Conservation (phyloP, 495 filamentous ascomycete species). For the Tuber indicum region DNA sequence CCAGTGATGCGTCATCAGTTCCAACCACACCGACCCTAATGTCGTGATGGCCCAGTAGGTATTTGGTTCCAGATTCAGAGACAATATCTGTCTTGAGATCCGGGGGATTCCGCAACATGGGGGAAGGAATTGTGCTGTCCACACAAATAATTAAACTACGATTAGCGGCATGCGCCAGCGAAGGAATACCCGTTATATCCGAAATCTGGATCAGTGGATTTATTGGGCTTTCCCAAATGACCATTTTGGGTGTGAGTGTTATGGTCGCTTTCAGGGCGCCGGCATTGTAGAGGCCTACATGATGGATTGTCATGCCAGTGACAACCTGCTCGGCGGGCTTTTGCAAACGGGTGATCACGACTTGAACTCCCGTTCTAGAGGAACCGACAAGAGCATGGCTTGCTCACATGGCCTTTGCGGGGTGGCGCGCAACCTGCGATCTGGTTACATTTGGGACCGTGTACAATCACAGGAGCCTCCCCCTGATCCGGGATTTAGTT, state of each 20-base stretch:
- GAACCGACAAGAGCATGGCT: conserved; percentile 83
- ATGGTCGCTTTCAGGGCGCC: conserved; percentile 62
- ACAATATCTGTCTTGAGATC: conserved; percentile 92
- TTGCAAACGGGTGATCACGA: conserved; percentile 90
- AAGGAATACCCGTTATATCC: conserved; percentile 73
- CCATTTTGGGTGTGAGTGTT: conserved; percentile 82
- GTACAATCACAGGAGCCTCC: conserved; percentile 94
- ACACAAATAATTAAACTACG: conserved; percentile 72
- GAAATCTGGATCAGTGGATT: conserved; percentile 98
- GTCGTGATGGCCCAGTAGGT: conserved; percentile 95
- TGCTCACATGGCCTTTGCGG: conserved; percentile 97
- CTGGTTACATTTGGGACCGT: conserved; percentile 90
- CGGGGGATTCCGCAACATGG: conserved; percentile 82
- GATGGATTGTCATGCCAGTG: conserved; percentile 88
- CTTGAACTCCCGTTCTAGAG: conserved; percentile 92
- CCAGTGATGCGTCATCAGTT: conserved; percentile 69
- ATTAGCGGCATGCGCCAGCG: conserved; percentile 68
- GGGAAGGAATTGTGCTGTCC: conserved; percentile 98
- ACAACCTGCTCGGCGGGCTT: conserved; percentile 94
- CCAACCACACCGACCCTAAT: conserved; percentile 97
- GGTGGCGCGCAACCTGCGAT: conserved; percentile 89
- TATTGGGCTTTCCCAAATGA: conserved; percentile 90
- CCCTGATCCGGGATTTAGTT: conserved; percentile 73
- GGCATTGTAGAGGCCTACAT: conserved; percentile 82
- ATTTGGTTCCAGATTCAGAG: conserved; percentile 96